Evolutionary conservation across 2,329 filamentous ascomycete species (phyloP), one percentile per base, ranked within the genome.

Genomic region (Talaromyces amestolkiae): DNA sequence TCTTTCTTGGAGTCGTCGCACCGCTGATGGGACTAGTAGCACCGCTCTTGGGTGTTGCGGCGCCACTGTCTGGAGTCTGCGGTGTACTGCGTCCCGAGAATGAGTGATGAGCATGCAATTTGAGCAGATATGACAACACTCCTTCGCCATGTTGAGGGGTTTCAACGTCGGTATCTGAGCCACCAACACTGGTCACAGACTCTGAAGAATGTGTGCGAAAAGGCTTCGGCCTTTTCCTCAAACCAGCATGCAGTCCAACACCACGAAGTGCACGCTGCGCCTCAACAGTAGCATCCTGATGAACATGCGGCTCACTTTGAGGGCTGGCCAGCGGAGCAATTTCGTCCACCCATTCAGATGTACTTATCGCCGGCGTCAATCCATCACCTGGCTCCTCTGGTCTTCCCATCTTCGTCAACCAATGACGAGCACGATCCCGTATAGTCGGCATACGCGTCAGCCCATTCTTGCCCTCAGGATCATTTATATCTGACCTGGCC

Each of bases 201-300:
- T 67, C 66, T 66, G 19, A 66, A 58, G 9, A 66, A 64, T 15
- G 59, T 37, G 49, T 65, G 62, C 19, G 65, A 35, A 66, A 65
- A 17, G 63, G 66, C 17, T 64, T 65, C 15, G 61, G 47, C 24
- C 67, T 39, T 68, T 69, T 7, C 69, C 69, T 43, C 68, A 67
- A 15, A 24, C 67, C 5, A 33, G 72, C 69, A 8, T 75, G 70
- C 24, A 75, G 70, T 1, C 71, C 74, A 54, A 77, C 41, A 15
- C 75, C 74, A 4, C 74, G 72, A 17, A 77, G 74, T 3, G 76
- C 66, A 17, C 73, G 72, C 56, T 76, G 73, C 2, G 75, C 75
- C 54, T 76, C 75, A 4, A 69, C 69, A 10, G 56, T 15, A 1
- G 61, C 60, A 59, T 54, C 17, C 10, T 66, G 39, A 17, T 37